phyloP scores from a whole-genome alignment of 768 basidiomycete species.

The Suillus subluteus region DNA sequence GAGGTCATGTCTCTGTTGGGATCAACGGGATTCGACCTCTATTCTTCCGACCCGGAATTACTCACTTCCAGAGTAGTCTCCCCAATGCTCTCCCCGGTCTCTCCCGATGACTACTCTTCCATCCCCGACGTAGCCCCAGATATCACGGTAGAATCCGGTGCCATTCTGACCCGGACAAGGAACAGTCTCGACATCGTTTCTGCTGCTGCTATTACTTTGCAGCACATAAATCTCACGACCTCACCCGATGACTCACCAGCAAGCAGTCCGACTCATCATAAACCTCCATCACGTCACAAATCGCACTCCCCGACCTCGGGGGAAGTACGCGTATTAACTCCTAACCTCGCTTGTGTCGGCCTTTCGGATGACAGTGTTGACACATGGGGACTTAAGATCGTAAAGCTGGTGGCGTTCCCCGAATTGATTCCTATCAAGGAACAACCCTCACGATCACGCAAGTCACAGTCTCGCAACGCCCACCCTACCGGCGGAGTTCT shows the following conservation, averaged over 20 bases:
- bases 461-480: not conserved
- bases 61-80: conserved; percentile 34
- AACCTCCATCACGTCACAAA: conserved; percentile 36
- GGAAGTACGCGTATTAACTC: conserved; percentile 65
- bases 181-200: conserved; percentile 40
- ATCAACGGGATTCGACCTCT: conserved; percentile 68
- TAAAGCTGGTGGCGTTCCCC: conserved; percentile 78
- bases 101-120: conserved; percentile 34
- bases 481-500: conserved; percentile 5
- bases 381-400: conserved; percentile 75
- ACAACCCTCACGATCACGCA: conserved; percentile 7
- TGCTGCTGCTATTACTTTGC: conserved; percentile 15
- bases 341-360: conserved; percentile 78
- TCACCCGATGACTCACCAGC: conserved; percentile 11
- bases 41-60: conserved; percentile 48
- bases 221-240: conserved; percentile 8
- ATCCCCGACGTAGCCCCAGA: conserved; percentile 33
- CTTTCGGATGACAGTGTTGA: conserved; percentile 69
- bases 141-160: conserved; percentile 38
- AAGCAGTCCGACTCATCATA: conserved; percentile 16
- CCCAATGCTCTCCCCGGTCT: conserved; percentile 36
- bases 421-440: conserved; percentile 58
- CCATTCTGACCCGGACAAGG: conserved; percentile 53
- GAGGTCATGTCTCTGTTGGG: conserved; percentile 65
- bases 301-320: conserved; percentile 58